Percentiles rank a stretch among this genome's conserved stretches.
These are phyloP conservation scores for Neofusicoccum kwambonambiense DNA, from an alignment of 2,329 filamentous ascomycete genomes.

Conservation along the genomic window DNA sequence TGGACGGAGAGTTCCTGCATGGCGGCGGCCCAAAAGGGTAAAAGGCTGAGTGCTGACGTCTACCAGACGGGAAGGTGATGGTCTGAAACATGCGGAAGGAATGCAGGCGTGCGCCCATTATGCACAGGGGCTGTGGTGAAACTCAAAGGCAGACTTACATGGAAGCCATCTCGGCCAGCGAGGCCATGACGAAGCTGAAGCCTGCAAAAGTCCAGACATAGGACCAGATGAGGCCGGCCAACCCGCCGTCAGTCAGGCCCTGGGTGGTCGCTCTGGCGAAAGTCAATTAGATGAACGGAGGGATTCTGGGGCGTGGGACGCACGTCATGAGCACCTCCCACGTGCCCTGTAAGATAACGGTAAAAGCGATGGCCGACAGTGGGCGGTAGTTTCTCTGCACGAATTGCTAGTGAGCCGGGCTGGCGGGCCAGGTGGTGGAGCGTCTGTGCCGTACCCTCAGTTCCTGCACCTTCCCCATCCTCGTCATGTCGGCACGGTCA, in stretches of 20 bases:
- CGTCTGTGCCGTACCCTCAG: conserved; percentile 37
- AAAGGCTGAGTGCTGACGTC: too few species aligned
- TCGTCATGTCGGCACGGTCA: conserved; percentile 41
- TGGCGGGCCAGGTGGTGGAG: neutral
- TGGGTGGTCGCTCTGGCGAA: conserved; percentile 12
- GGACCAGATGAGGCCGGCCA: conserved; percentile 24
- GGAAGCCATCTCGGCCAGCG: conserved; percentile 21
- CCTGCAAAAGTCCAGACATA: conserved; percentile 37
- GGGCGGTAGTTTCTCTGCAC: conserved; percentile 49
- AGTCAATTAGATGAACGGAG: neutral
- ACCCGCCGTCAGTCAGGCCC: conserved; percentile 19
- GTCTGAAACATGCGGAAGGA: too few species aligned
- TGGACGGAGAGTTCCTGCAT: too few species aligned
- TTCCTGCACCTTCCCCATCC: conserved; percentile 53
- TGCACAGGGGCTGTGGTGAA: neutral
- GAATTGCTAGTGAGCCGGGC: conserved; percentile 2
- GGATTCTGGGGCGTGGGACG: neutral
- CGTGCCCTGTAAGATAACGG: conserved; percentile 52
- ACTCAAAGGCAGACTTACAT: conserved; percentile 2
- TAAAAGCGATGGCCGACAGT: conserved; percentile 53
- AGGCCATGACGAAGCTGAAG: conserved; percentile 24
- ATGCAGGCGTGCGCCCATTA: too few species aligned
- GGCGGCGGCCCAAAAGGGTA: too few species aligned
- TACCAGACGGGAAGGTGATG: too few species aligned
- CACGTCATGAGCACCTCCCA: conserved; percentile 52